Evolutionary conservation across 2,329 filamentous ascomycete genomes (phyloP).

Genomic region (Fusarium guadeloupense): DNA sequence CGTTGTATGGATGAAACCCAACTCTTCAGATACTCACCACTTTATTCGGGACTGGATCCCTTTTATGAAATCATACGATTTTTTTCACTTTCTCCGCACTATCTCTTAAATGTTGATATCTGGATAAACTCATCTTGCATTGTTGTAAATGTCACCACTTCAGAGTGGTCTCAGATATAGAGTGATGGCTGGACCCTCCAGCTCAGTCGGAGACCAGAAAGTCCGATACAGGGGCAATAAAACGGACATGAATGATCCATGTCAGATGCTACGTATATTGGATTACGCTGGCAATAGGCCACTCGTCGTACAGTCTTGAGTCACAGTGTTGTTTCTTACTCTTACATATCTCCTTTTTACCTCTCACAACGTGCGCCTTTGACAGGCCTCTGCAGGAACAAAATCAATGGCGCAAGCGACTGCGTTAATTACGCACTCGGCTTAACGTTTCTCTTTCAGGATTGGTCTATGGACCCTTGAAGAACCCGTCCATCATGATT

Average conservation of each 20-base stretch:
- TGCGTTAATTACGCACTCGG: slow-evolving; percentile 31
- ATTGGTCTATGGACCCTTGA: slow-evolving; percentile 14
- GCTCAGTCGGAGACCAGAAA: slow-evolving; percentile 14
- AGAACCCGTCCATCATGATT: slow-evolving; percentile 29
- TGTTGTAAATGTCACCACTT: neutral
- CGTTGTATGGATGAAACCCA: slow-evolving; percentile 22
- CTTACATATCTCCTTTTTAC: neutral
- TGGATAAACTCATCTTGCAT: neutral
- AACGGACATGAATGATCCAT: slow-evolving; percentile 26
- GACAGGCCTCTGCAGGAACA: neutral
- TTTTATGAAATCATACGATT: slow-evolving; percentile 9
- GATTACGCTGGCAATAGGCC: neutral
- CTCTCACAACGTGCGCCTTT: neutral
- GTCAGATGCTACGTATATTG: neutral
- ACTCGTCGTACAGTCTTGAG: neutral
- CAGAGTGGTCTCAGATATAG: slow-evolving; percentile 20
- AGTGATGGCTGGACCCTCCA: slow-evolving; percentile 4
- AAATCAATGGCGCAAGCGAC: slow-evolving; percentile 30
- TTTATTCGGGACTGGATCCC: slow-evolving; percentile 4
- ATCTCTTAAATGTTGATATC: neutral
- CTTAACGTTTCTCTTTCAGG: slow-evolving; percentile 6
- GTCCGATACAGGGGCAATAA: slow-evolving; percentile 18
- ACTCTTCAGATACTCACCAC: slow-evolving; percentile 31
- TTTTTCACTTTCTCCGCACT: neutral
- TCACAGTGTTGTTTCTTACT: neutral